Percentiles rank a stretch among this genome's conserved stretches.
These are phyloP conservation scores for Exsudoporus floridanus DNA, from an alignment of 1,284 basidiomycete species.

Conservation along the genomic window DNA sequence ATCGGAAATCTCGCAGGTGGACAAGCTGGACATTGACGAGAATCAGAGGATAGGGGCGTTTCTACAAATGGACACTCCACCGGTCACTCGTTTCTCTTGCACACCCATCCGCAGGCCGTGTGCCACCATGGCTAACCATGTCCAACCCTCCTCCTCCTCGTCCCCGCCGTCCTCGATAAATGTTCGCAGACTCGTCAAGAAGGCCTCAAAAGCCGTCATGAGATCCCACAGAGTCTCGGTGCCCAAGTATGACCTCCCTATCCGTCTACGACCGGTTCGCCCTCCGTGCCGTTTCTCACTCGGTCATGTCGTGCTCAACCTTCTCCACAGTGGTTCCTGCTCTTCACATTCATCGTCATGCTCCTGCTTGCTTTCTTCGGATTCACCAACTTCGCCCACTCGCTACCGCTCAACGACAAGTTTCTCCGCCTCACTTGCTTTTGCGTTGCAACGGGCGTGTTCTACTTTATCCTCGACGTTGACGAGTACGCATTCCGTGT, in stretches of 20 bases:
- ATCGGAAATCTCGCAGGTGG: constrained; percentile 87
- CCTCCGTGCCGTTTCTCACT: constrained; percentile 8
- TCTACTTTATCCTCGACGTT: constrained; percentile 86
- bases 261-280: constrained; percentile 71
- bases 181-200: constrained; percentile 36
- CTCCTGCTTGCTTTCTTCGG: constrained; percentile 67
- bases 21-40: constrained; percentile 39
- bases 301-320: constrained; percentile 6
- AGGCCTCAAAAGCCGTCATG: constrained; percentile 50
- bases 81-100: neutral
- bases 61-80: constrained; percentile 3
- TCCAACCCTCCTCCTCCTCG: constrained; percentile 11
- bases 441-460: constrained; percentile 71
- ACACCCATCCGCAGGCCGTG: neutral
- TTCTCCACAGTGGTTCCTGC: constrained; percentile 64
- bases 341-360: constrained; percentile 66
- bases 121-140: constrained; percentile 18
- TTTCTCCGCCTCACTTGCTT: constrained; percentile 84
- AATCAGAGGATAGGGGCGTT: constrained; percentile 7
- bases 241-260: constrained; percentile 66
- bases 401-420: constrained; percentile 79
- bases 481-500: constrained; percentile 64
- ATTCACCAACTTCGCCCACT: constrained; percentile 64
- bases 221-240: constrained; percentile 54
- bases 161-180: constrained; percentile 16